Percentiles rank a stretch among this genome's conserved stretches.
phyloP scores from a whole-genome alignment of 441 rosid species.

The Gossypium gossypioides region DNA sequence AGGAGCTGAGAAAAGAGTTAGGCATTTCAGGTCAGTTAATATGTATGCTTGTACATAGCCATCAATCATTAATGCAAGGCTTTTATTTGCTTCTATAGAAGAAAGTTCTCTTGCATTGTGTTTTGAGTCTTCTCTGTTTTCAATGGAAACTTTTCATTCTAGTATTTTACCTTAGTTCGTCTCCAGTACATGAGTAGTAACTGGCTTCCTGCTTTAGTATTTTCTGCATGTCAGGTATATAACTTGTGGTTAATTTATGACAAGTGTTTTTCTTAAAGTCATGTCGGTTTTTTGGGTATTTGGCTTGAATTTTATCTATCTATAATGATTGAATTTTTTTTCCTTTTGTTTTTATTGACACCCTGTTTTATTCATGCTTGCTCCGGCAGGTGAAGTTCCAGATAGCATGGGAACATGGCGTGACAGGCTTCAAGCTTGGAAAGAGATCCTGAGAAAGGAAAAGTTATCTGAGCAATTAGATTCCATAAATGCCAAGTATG shows the following conservation, averaged over 20 bases:
- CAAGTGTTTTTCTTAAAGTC: background rate
- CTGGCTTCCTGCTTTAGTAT: background rate
- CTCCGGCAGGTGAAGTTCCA: conserved; percentile 37
- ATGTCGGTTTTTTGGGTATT: background rate
- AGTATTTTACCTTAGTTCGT: background rate
- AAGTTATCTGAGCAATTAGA: conserved; percentile 54
- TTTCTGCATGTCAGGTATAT: background rate
- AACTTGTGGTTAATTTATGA: background rate
- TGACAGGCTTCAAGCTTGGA: conserved; percentile 68
- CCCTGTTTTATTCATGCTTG: conserved; percentile 12
- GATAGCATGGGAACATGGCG: conserved; percentile 54
- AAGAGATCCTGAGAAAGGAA: conserved; percentile 58
- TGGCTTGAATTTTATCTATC: background rate
- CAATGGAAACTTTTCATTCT: background rate
- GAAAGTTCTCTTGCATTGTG: background rate
- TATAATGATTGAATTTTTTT: background rate
- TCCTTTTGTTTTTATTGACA: conserved; percentile 1
- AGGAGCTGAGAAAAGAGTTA: conserved; percentile 53
- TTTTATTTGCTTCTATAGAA: background rate
- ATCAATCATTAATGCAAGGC: background rate
- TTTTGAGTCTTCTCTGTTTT: background rate
- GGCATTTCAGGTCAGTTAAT: conserved; percentile 53
- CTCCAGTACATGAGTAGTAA: background rate
- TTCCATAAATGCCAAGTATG: conserved; percentile 58
- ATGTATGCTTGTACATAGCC: conserved; percentile 10